A percentile compares a stretch with the other conserved stretches of the same genome.
phyloP scores from a whole-genome alignment of 345 rosid species.

The Draba incana region DNA sequence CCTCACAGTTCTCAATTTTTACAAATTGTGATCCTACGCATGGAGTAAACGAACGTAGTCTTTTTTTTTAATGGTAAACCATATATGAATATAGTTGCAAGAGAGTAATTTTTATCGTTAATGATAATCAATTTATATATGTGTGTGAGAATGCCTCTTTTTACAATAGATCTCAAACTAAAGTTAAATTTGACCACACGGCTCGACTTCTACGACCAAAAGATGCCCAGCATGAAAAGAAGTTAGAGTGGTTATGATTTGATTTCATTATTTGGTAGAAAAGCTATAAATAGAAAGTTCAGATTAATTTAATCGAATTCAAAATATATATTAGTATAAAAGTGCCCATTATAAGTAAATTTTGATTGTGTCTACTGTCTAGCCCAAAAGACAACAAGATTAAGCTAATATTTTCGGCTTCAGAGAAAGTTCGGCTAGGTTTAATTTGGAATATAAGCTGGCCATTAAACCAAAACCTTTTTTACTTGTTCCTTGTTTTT shows the following conservation, averaged over 20 bases:
- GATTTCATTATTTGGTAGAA: slow-evolving; percentile 1
- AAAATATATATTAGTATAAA: not conserved
- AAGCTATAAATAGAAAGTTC: not conserved
- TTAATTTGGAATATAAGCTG: not conserved
- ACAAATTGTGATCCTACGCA: not conserved
- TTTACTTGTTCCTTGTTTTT: not conserved
- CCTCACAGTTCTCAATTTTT: not conserved
- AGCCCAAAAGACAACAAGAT: not conserved
- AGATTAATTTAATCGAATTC: not conserved
- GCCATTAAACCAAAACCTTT: not conserved
- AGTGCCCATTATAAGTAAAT: not conserved
- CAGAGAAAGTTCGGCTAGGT: not conserved
- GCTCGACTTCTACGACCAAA: slow-evolving; percentile 7
- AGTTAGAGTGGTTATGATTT: slow-evolving; percentile 23
- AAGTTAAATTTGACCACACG: not conserved
- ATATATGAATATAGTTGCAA: not conserved
- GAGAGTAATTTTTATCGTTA: not conserved
- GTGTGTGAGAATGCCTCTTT: too few species aligned
- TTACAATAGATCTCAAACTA: too few species aligned
- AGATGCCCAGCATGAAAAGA: slow-evolving; percentile 13
- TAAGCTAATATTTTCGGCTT: not conserved
- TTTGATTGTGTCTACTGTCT: not conserved
- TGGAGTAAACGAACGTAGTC: not conserved
- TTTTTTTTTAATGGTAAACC: not conserved
- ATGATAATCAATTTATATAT: too few species aligned